A percentile compares a stretch with the other conserved stretches of the same genome.
These are phyloP conservation scores for Baorangia bicolor DNA, from an alignment of 768 basidiomycete species.

Conservation along the genomic window DNA sequence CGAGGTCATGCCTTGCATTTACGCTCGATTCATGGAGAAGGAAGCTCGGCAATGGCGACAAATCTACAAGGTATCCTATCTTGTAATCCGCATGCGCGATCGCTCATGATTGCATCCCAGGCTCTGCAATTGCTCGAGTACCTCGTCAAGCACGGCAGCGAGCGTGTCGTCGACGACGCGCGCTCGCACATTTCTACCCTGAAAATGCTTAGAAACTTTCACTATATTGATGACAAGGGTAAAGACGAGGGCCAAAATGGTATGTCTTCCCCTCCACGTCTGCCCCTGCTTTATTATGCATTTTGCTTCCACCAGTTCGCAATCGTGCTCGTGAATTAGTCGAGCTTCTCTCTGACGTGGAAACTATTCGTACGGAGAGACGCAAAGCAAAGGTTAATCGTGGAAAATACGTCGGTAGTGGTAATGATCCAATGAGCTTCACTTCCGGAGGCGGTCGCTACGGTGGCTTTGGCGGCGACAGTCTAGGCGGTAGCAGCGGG, in stretches of 20 bases:
- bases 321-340: conserved; percentile 92
- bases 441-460: conserved; percentile 55
- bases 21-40: conserved; percentile 95
- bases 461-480: conserved; percentile 71
- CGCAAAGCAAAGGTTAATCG: conserved; percentile 91
- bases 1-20: conserved; percentile 98
- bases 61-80: conserved; percentile 83
- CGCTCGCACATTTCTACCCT: conserved; percentile 91
- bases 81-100: not conserved
- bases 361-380: conserved; percentile 83
- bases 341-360: conserved; percentile 89
- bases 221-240: conserved; percentile 97
- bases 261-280: conserved; percentile 32
- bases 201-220: conserved; percentile 97
- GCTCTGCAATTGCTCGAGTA: conserved; percentile 93
- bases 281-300: not conserved
- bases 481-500: conserved; percentile 33
- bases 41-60: conserved; percentile 98
- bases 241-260: conserved; percentile 99
- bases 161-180: conserved; percentile 97
- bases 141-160: conserved; percentile 94
- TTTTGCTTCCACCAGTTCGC: conserved; percentile 60
- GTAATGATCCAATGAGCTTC: conserved; percentile 78
- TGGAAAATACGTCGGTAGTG: conserved; percentile 84
- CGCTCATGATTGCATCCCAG: conserved; percentile 37